phyloP scores from a whole-genome alignment of 345 rosid genomes.

The Pistacia vera region DNA sequence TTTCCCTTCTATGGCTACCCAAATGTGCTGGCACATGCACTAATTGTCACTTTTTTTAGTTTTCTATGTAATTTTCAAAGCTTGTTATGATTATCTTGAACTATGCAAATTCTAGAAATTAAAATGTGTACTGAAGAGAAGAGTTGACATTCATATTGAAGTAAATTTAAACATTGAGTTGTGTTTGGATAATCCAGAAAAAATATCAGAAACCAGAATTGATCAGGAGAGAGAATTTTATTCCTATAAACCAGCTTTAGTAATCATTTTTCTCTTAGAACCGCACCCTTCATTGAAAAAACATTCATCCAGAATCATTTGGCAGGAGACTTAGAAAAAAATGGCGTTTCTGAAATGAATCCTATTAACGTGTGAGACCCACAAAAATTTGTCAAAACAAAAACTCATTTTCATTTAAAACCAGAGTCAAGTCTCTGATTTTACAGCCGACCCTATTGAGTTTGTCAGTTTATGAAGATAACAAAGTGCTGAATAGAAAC shows the following conservation, averaged over 20 bases:
- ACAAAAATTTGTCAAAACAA: not conserved
- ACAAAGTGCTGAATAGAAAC: not conserved
- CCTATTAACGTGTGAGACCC: constrained; percentile 5
- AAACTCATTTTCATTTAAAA: not conserved
- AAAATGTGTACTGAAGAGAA: not conserved
- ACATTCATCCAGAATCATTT: not conserved
- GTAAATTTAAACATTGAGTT: not conserved
- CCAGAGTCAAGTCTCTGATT: not conserved
- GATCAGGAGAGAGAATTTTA: not conserved
- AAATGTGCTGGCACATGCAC: not conserved
- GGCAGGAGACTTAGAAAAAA: not conserved
- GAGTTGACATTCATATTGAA: not conserved
- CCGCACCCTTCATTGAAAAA: not conserved
- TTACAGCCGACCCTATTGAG: not conserved
- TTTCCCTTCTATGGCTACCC: no score
- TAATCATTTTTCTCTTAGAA: not conserved
- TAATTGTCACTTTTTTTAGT: not conserved
- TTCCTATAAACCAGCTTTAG: not conserved
- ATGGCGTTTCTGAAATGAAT: not conserved
- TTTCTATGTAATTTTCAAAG: no score
- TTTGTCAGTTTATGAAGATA: not conserved
- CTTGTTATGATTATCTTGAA: no score
- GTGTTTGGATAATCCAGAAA: no score
- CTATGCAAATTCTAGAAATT: constrained; percentile 9
- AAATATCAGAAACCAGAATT: not conserved